Base-by-base conservation (phyloP, 2,329 filamentous ascomycete genomes). In the Drechslerella coelobrocha region DNA sequence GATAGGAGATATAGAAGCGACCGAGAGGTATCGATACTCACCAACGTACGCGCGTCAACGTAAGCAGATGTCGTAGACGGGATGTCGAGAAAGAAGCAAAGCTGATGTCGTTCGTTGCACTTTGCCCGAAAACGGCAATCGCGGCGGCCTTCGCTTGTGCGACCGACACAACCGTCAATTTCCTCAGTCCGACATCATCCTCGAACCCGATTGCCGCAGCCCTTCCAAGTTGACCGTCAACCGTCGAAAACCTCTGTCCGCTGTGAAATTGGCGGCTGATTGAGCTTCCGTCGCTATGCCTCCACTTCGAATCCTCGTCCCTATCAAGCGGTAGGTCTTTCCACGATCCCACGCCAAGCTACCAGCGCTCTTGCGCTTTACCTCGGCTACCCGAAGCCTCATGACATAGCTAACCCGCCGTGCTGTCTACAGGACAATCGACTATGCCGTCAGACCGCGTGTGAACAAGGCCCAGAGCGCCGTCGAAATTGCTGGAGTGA, bases 401-500 rank as follows among this genome's bases (percentile, higher is more conserved):
- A 10, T 41, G 7, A 60, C 17, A 31, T 51, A 45, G 27, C 63
- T 56, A 61, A 57, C 53, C 31, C 39, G 19, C 24, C 29, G 24
- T 34, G 51, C 21, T 29, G 26, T 23, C 26, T n/a, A 29, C 24
- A 68, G 68, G 17, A 83, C 84, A 73, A 83, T 85, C 78, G 83
- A 84, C 81, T 85, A 85, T 80, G 82, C 83, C 51, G 83, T 88
- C 82, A 89, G 88, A 81, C 87, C 87, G 57, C 85, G 86, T 74
- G 86, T 89, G 78, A 89, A 88, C 82, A 86, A 87, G 75, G 79
- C 87, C 74, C 84, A 86, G 81, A 97, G 93, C 72, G 93, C 87
- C 78, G 89, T 99, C 81, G 93, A 97, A 81, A 96, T 90, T 61
- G 84, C 88, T 74, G 90, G 90, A 75, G 92, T 97, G 78, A 97